phyloP scores from a whole-genome alignment of 2,329 filamentous ascomycete species.

The Talaromyces piceae region DNA sequence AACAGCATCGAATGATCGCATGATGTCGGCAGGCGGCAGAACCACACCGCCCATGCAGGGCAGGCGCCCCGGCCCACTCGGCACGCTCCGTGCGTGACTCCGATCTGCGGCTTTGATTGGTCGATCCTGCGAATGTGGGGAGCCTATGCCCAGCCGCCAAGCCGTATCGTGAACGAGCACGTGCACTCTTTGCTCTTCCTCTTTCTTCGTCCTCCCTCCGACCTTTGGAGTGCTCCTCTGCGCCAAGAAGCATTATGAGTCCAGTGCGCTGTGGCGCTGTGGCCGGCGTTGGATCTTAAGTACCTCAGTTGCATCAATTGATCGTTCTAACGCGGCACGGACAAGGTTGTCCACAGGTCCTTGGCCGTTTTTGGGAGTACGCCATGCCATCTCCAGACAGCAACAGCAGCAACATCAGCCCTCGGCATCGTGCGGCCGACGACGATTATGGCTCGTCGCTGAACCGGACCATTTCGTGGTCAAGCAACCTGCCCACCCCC shows the following conservation, averaged over 20 bases:
- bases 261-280: too few species aligned
- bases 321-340: too few species aligned
- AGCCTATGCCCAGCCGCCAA: background rate
- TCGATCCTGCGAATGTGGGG: slow-evolving; percentile 1
- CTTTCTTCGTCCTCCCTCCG: slow-evolving; percentile 10
- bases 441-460: slow-evolving; percentile 6
- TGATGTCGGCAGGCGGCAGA: background rate
- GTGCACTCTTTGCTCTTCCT: background rate
- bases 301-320: too few species aligned
- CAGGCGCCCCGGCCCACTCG: background rate
- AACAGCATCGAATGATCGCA: too few species aligned
- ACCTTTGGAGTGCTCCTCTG: too few species aligned
- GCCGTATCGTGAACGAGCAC: background rate
- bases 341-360: too few species aligned
- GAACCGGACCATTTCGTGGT: slow-evolving; percentile 18
- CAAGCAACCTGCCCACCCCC: slow-evolving; percentile 4
- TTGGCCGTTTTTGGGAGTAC: too few species aligned
- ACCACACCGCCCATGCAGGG: background rate
- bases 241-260: too few species aligned
- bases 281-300: too few species aligned
- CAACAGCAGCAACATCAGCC: slow-evolving; percentile 14
- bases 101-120: background rate
- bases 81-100: background rate
- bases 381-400: slow-evolving; percentile 27
- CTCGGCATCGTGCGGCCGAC: background rate